Conservation (phyloP, 2,329 filamentous ascomycete species). For the Thelonectria blattea region DNA sequence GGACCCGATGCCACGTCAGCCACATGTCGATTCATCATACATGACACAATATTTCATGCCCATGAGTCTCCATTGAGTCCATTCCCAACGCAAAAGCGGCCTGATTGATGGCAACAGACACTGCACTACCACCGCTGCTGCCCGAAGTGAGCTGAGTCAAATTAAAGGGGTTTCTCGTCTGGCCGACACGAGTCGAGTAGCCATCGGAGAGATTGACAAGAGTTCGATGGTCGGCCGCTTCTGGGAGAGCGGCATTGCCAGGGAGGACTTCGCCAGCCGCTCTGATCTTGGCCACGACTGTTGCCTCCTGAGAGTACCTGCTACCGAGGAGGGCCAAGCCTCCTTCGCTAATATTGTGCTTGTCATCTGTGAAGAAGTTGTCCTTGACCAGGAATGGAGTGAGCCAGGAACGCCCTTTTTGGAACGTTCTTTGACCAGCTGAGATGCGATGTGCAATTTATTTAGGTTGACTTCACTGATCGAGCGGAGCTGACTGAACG, state of each 20-base stretch:
- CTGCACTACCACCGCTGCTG: conserved; percentile 13
- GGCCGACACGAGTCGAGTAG: conserved; percentile 18
- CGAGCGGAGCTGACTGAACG: background rate
- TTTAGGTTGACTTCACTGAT: conserved; percentile 4
- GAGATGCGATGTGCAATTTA: conserved; percentile 33
- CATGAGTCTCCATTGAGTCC: conserved; percentile 19
- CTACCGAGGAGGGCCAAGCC: conserved; percentile 16
- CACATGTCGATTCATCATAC: background rate
- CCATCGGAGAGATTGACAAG: conserved; percentile 17
- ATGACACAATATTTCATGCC: background rate
- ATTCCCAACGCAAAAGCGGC: conserved; percentile 13
- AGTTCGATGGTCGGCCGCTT: conserved; percentile 17
- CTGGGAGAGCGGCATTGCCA: conserved; percentile 14
- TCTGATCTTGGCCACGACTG: conserved; percentile 13
- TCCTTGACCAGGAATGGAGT: conserved; percentile 69
- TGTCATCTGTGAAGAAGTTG: conserved; percentile 66
- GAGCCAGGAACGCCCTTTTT: conserved; percentile 45
- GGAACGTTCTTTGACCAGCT: conserved; percentile 41
- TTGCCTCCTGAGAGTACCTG: conserved; percentile 10
- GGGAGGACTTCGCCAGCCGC: conserved; percentile 12
- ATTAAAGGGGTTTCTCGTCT: conserved; percentile 19
- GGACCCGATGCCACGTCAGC: background rate
- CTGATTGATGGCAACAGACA: conserved; percentile 17
- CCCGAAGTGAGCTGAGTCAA: conserved; percentile 16
- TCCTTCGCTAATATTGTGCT: conserved; percentile 54